Evolutionary conservation across 2,329 filamentous ascomycete species (phyloP).

Genomic region (Trichophyton mentagrophytes): DNA sequence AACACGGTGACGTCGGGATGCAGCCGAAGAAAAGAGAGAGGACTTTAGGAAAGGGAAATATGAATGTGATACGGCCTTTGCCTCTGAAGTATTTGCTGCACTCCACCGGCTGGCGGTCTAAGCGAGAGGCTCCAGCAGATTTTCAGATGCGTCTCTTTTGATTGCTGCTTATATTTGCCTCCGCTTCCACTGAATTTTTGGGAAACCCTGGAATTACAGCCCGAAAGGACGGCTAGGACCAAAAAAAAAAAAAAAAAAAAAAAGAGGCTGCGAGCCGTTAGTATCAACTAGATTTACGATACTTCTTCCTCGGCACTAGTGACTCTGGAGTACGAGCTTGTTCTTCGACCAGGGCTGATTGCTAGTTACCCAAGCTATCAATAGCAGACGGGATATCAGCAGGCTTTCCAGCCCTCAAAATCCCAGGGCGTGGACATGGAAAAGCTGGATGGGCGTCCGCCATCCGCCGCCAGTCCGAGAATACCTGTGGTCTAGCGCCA

Average conservation of each 20-base stretch:
- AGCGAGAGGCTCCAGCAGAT: slow-evolving; percentile 1
- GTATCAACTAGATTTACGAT: slow-evolving; percentile 1
- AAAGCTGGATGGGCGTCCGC: background rate
- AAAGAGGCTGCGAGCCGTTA: background rate
- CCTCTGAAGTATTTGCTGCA: background rate
- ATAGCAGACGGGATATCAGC: background rate
- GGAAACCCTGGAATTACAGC: background rate
- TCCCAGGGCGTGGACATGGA: background rate
- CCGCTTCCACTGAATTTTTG: background rate
- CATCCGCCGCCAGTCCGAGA: slow-evolving; percentile 1
- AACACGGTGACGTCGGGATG: slow-evolving; percentile 1
- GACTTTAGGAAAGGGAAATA: background rate
- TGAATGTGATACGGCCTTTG: background rate
- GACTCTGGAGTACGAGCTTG: background rate
- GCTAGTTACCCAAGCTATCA: background rate
- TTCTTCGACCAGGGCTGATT: background rate
- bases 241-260: background rate
- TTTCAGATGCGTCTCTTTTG: slow-evolving; percentile 2
- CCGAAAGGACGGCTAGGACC: slow-evolving; percentile 1
- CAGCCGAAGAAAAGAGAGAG: background rate
- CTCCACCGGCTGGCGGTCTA: background rate
- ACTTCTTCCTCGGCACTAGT: background rate
- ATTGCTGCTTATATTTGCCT: slow-evolving; percentile 2
- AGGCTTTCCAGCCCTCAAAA: background rate
- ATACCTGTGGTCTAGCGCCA: background rate